Evolutionary conservation across 2,329 filamentous ascomycete genomes (phyloP), one percentile per base, ranked within the genome.

Genomic region (Arthroderma uncinatum): DNA sequence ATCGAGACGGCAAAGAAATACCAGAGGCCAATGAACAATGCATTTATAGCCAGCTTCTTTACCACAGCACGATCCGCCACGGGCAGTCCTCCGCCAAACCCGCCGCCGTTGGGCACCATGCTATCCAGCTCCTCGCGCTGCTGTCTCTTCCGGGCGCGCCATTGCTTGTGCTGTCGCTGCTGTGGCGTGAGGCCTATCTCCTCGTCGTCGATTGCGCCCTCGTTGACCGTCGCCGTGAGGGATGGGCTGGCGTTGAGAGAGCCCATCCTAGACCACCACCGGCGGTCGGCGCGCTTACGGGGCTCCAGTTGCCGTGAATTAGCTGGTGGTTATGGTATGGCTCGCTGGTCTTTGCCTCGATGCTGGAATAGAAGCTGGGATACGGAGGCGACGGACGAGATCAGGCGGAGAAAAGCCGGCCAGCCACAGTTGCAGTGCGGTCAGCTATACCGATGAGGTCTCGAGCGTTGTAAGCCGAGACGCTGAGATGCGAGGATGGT

Each of bases 1-100:
- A 95, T 95, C 53, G 88, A 89, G 62, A 97, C 81, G 16, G 91
- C 96, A 73, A 97, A 97, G 39, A 90, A 75, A 69, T 88, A 93
- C 92, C 93, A 98, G 62, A 94, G 73, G 23, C 81, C 79, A 62
- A 97, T 95, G 62, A 98, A 75, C n/a, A 80, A 66, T n/a, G 78
- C 80, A 70, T 97, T 96, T 67, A 91, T 75, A 58, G 85, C 69
- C 57, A 91, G 75, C 58, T 78, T 83, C 68, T 77, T 84, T 53
- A 89, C 61, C 39, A 97, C 81, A 65, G 79, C 84, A 68, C 83
- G 80, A 73, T 93, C 86, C 5, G 88, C 89, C 67, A 89, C 73
- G 64, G 63, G 55, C 92, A 87, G 42, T 79, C 79, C n/a, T 84
- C 83, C 42, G 19, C 6, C n/a, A 16, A 44, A 14, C 53, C 54